Percentiles rank a stretch among this genome's conserved stretches.
Evolutionary conservation across 1,284 basidiomycete genomes (phyloP).

Genomic region (Pseudozyma flocculosa): DNA sequence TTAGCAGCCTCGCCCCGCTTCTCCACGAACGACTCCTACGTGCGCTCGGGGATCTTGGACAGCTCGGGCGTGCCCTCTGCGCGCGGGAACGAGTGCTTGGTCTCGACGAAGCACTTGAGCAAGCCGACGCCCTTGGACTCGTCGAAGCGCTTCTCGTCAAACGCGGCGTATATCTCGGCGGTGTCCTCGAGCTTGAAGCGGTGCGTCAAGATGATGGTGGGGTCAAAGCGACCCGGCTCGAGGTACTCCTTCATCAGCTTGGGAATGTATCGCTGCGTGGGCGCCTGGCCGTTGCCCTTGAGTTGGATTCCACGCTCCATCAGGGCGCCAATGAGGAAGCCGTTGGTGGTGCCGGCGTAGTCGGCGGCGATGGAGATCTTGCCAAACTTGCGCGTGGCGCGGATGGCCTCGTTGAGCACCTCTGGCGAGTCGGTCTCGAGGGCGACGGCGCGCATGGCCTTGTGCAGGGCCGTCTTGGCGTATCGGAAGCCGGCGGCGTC

Average conservation of each 20-base stretch:
- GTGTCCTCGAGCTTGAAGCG: conserved; percentile 48
- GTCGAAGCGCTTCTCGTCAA: conserved; percentile 35
- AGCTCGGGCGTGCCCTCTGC: conserved; percentile 35
- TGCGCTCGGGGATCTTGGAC: too few species aligned
- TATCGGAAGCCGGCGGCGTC: conserved; percentile 42
- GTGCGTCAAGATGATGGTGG: conserved; percentile 64
- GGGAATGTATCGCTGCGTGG: conserved; percentile 73
- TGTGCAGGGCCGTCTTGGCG: conserved; percentile 62
- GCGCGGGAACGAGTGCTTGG: conserved; percentile 32
- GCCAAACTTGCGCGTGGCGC: conserved; percentile 64
- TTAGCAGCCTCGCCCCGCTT: too few species aligned
- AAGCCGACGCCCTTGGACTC: conserved; percentile 24
- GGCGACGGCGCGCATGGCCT: conserved; percentile 70
- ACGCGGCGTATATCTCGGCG: conserved; percentile 32
- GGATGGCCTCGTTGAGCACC: conserved; percentile 69
- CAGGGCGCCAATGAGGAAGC: conserved; percentile 72
- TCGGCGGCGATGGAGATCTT: conserved; percentile 36
- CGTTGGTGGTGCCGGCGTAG: conserved; percentile 59
- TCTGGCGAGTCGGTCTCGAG: conserved; percentile 76
- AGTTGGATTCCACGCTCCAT: conserved; percentile 69
- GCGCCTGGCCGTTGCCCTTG: conserved; percentile 61
- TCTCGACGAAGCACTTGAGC: conserved; percentile 51
- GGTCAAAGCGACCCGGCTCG: conserved; percentile 70
- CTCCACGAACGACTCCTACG: too few species aligned
- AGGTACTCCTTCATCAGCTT: conserved; percentile 61